These are phyloP conservation scores for Ceratobasidium sp. DNA, from an alignment of 1,284 basidiomycete genomes.

Conservation along the genomic window DNA sequence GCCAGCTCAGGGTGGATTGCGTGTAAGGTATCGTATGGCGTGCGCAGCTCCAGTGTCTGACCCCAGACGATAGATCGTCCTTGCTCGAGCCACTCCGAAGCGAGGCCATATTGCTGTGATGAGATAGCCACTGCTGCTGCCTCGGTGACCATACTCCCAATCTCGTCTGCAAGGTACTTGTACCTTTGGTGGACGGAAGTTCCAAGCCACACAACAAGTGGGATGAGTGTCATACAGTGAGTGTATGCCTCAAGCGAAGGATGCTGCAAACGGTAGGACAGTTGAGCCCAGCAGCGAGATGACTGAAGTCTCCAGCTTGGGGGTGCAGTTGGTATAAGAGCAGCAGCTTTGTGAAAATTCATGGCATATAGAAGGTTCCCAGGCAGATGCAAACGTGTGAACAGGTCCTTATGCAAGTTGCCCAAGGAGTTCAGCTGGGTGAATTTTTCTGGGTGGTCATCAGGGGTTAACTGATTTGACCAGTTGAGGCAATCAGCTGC, in stretches of 20 bases:
- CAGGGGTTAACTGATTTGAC: neutral
- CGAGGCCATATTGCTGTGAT: neutral
- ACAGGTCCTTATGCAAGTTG: neutral
- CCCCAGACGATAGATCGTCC: slow-evolving; percentile 30
- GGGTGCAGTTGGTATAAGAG: neutral
- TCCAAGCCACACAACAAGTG: slow-evolving; percentile 16
- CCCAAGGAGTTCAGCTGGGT: neutral
- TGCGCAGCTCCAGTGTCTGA: slow-evolving; percentile 18
- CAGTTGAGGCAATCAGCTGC: neutral
- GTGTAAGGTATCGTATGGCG: neutral
- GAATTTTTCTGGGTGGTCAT: neutral
- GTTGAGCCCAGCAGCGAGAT: neutral
- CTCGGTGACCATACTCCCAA: neutral
- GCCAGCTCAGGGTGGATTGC: neutral
- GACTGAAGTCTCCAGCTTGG: neutral
- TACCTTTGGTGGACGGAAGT: neutral
- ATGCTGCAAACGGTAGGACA: neutral
- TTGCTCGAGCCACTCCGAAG: slow-evolving; percentile 31
- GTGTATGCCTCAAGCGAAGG: neutral
- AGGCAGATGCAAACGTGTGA: too few species aligned
- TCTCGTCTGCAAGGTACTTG: neutral
- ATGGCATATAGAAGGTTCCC: neutral
- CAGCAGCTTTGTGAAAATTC: neutral
- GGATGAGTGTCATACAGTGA: neutral
- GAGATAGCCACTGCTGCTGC: slow-evolving; percentile 2